Evolutionary conservation across 495 filamentous ascomycete species (phyloP).

Genomic region (Ascobolus immersus): DNA sequence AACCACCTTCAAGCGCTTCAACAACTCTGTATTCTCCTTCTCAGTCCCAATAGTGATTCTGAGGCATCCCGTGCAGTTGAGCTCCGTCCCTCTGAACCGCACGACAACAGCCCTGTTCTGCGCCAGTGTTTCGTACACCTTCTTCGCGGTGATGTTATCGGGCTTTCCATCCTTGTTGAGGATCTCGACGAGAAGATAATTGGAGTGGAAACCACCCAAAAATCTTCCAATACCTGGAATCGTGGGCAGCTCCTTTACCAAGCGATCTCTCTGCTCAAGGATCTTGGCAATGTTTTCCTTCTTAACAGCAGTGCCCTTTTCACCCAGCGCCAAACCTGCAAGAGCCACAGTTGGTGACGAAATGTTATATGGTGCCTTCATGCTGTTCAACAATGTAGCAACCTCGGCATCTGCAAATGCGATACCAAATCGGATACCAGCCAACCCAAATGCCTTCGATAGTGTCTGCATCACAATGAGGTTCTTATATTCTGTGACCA

Average conservation of each 20-base stretch:
- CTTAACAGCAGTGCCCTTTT: constrained; percentile 46
- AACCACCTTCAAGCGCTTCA: constrained; percentile 38
- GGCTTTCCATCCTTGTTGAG: constrained; percentile 45
- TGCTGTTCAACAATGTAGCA: constrained; percentile 49
- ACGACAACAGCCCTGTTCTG: constrained; percentile 80
- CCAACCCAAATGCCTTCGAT: constrained; percentile 85
- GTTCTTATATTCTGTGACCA: constrained; percentile 84
- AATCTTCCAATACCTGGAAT: constrained; percentile 60
- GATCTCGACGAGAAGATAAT: constrained; percentile 79
- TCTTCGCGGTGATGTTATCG: constrained; percentile 50
- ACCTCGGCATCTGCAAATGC: constrained; percentile 34
- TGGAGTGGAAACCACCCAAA: constrained; percentile 52
- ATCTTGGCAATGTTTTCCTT: constrained; percentile 36
- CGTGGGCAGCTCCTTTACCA: constrained; percentile 45
- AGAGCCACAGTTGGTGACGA: constrained; percentile 63
- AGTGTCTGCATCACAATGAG: constrained; percentile 94
- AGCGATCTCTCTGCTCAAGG: constrained; percentile 45
- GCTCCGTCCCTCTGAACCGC: constrained; percentile 74
- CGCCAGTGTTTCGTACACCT: constrained; percentile 58
- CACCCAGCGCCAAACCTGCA: constrained; percentile 39
- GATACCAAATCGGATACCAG: constrained; percentile 58
- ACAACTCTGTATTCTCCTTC: constrained; percentile 50
- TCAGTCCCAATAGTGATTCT: constrained; percentile 84
- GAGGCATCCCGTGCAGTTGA: constrained; percentile 67
- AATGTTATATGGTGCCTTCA: constrained; percentile 93